These are phyloP conservation scores for Coemansia brasiliensis DNA, from an alignment of 192 early-diverging fungal species.

Conservation along the genomic window DNA sequence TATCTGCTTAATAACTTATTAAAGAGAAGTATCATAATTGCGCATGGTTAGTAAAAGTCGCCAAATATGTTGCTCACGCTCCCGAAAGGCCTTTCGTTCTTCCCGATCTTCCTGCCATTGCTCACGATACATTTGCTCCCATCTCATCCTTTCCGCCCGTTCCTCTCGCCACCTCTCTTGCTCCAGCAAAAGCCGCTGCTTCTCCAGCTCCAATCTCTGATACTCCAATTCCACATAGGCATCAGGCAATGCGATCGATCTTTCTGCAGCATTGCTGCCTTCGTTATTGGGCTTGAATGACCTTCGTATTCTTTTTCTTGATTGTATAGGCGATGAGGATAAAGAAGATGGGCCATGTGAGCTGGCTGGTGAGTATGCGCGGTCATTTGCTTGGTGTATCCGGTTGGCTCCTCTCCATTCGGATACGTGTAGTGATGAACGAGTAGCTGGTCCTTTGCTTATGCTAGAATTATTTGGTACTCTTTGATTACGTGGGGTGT, in stretches of 20 bases:
- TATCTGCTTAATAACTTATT: constrained; percentile 17
- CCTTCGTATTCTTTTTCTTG: no score
- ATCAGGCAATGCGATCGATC: constrained; percentile 1
- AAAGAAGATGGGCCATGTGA: no score
- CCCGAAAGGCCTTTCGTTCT: constrained; percentile 20
- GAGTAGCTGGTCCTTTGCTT: no score
- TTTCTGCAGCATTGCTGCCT: no score
- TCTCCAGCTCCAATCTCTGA: constrained; percentile 22
- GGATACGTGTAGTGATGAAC: no score
- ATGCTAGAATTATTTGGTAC: no score
- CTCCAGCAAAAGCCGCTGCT: constrained; percentile 19
- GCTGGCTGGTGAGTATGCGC: no score
- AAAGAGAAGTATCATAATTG: background rate
- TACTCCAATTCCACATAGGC: constrained; percentile 25
- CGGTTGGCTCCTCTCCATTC: no score
- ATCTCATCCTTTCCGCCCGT: constrained; percentile 19
- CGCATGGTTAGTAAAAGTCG: constrained; percentile 18
- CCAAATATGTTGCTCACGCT: constrained; percentile 31
- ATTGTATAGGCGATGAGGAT: no score
- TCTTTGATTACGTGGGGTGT: no score
- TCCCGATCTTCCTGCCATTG: constrained; percentile 39
- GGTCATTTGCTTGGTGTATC: no score
- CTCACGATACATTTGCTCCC: constrained; percentile 38
- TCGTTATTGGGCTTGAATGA: no score
- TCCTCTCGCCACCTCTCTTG: constrained; percentile 40